phyloP scores from a whole-genome alignment of 2,329 filamentous ascomycete species.

The Calycina herbarum region DNA sequence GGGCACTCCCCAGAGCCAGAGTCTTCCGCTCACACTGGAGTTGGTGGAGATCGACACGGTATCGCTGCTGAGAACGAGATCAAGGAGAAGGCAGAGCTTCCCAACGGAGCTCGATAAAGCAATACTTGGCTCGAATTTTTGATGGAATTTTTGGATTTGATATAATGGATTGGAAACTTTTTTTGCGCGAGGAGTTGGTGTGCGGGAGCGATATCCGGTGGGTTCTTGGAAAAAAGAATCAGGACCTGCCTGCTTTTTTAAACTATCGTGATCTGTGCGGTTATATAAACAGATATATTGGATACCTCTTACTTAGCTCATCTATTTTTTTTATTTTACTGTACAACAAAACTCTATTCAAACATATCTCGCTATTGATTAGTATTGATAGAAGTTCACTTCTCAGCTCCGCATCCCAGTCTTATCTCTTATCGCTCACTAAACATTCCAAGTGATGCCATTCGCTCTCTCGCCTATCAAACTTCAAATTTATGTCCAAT shows the following conservation, averaged over 20 bases:
- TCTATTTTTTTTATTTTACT: no score
- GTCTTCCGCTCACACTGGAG: constrained; percentile 43
- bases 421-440: no score
- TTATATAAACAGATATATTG: no score
- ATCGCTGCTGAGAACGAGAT: constrained; percentile 47
- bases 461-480: no score
- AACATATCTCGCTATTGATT: no score
- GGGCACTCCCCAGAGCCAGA: constrained; percentile 47
- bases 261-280: not conserved
- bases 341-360: no score
- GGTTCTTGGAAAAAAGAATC: not conserved
- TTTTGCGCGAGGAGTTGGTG: constrained; percentile 9
- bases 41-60: constrained; percentile 53
- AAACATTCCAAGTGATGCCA: no score
- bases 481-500: no score
- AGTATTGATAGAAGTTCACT: no score
- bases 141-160: not conserved
- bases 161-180: constrained; percentile 1
- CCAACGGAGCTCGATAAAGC: not conserved
- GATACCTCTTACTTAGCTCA: no score
- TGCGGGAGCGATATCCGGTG: constrained; percentile 10
- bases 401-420: no score
- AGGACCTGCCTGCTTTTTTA: not conserved
- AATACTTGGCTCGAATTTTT: not conserved
- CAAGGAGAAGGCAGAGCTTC: constrained; percentile 28